Base-by-base conservation (phyloP, 2,329 filamentous ascomycete species). In the Alternaria gansuensis region DNA sequence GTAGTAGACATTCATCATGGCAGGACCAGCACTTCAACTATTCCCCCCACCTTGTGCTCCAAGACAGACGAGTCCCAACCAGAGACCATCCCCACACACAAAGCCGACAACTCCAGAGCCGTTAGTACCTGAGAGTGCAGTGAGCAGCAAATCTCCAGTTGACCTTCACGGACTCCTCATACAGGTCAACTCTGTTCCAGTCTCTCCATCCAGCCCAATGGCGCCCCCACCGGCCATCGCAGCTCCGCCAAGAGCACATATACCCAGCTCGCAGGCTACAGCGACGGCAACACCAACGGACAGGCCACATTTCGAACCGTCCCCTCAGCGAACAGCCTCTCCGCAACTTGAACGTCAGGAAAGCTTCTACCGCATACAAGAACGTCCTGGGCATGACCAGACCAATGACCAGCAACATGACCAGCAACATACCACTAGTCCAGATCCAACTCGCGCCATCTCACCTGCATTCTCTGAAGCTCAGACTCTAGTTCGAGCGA, bases 131-230 rank as follows among this genome's bases (percentile, higher is more conserved):
- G 71, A 77, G 26, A 73, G 70, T 59, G 67, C 70, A 51, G 71
- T 72, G 53, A 69, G 60, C 51, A 63, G 68, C 26, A 75, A 73
- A 40, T 60, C 70, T 44, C 69, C 70, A 43, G 57, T 63, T 36
- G 75, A 78, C 63, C 77, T 78, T 46, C 77, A 79, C 54, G 75
- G 78, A 53, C 73, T 79, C 44, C 64, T 79, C 45, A 73, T 79
- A 17, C 75, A 78, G 54, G 74, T 78, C 69, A 75, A 77, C 51
- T 75, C 76, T 21, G 70, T 72, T n/a, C 73, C 74, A 40, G 69
- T 74, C 8, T 75, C 75, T 9, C 70, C 73, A 11, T 67, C 72
- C n/a, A 69, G 61, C 34, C 60, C 66, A 49, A 66, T 70, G 58
- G 64, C 67, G 39, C 59, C 67, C 29, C 65, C 63, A 26, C 52